Evolutionary conservation across 768 basidiomycete species (phyloP), one percentile per base, ranked within the genome.

Genomic region (Agaricus sinodeliciosus): DNA sequence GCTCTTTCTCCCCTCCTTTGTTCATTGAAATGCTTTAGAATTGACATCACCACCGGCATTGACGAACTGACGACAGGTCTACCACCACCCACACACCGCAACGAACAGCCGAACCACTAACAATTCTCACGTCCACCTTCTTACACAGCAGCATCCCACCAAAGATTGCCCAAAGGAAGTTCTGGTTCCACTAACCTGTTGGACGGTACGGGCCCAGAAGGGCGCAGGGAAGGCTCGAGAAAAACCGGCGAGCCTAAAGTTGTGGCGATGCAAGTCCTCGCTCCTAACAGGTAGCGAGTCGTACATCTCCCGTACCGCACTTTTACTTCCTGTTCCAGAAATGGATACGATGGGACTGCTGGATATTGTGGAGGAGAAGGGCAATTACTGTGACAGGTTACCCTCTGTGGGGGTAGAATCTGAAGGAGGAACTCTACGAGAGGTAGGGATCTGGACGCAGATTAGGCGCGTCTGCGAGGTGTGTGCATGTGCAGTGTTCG

Each of bases 331-430:
- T 48, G 47, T 48, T 48, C 47, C 47, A 48, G 47, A 18, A 48
- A 39, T 48, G 47, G 47, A 48, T 36, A 48, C 34, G 47, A 39
- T 19, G 47, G 47, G 45, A 35, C 47, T 36, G 34, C 25, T 35
- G 9, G 34, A 11, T 22, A 8, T 16, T 34, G 9, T 18, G 5
- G 47, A 37, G 47, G 2, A 31, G 47, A 16, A 35, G 26, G 47
- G 47, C 47, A 48, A 35, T 35, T 35, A 37, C 47, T 48, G 15
- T 48, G 47, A 36, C 37, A 48, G 47, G 47, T 48, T 35, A 48
- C 47, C 34, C 37, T 7, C 34, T 31, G 34, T 34, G 47, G 47
- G 19, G 47, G 36, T 47, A 31, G 47, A 35, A 48, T 48, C 47
- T n/a, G 35, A 22, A 16, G 35, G 37, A 37, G 18, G 47, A 22